These are phyloP conservation scores for Acer campestre DNA, from an alignment of 345 rosid genomes.

Conservation along the genomic window DNA sequence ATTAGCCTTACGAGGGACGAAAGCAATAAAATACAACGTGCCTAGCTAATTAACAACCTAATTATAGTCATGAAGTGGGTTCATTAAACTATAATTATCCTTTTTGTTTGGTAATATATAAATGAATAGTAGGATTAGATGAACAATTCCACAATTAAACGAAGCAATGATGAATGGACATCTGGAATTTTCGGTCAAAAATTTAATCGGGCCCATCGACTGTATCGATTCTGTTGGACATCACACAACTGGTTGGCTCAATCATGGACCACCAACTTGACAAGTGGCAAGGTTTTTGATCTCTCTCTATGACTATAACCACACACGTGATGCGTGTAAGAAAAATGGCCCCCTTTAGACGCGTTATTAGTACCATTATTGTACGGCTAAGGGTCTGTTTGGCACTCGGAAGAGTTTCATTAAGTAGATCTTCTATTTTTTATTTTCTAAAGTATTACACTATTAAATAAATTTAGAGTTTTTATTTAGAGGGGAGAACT, in stretches of 20 bases:
- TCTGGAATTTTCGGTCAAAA: not conserved
- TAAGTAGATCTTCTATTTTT: no score
- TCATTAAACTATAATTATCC: not conserved
- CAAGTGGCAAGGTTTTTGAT: not conserved
- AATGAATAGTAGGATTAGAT: not conserved
- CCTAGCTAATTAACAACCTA: no score
- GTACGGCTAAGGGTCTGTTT: no score
- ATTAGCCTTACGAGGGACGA: no score
- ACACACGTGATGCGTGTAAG: constrained; percentile 5
- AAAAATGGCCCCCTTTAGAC: not conserved
- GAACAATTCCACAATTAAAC: not conserved
- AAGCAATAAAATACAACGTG: no score
- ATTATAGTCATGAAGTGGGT: no score
- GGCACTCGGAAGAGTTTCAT: no score
- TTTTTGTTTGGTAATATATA: not conserved
- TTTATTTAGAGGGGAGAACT: no score
- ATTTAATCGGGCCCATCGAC: not conserved
- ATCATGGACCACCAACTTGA: not conserved
- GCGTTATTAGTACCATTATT: not conserved
- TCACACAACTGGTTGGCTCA: not conserved
- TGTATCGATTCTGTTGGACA: not conserved
- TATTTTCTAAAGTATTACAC: no score
- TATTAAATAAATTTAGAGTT: no score
- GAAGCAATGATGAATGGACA: not conserved
- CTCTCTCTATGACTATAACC: not conserved